Conservation (phyloP, 2,329 filamentous ascomycete species). For the Monosporascus cannonballus region DNA sequence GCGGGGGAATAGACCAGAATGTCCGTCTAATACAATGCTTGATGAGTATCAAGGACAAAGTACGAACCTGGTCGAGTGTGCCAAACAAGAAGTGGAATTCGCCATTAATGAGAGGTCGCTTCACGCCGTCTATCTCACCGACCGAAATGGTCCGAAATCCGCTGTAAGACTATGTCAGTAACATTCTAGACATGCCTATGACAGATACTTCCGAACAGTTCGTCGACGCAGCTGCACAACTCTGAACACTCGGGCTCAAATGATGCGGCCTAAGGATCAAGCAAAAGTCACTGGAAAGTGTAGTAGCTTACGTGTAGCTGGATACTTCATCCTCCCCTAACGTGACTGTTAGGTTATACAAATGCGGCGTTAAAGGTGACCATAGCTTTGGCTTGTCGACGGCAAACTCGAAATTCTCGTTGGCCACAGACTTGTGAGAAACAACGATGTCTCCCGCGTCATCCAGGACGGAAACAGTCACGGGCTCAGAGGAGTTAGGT, state of each 20-base stretch:
- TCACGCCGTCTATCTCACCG: constrained; percentile 50
- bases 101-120: constrained; percentile 61
- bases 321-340: constrained; percentile 45
- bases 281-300: not conserved
- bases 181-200: too few species aligned
- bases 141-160: constrained; percentile 60
- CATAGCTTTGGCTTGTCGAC: constrained; percentile 53
- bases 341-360: constrained; percentile 59
- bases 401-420: constrained; percentile 46
- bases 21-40: not conserved
- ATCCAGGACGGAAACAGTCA: constrained; percentile 31
- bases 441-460: constrained; percentile 34
- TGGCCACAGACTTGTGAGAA: constrained; percentile 37
- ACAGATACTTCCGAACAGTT: too few species aligned
- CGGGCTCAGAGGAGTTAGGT: constrained; percentile 22
- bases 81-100: constrained; percentile 63
- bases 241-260: too few species aligned
- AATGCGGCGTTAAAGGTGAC: constrained; percentile 55
- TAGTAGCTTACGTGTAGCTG: constrained; percentile 47
- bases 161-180: not conserved
- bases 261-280: too few species aligned
- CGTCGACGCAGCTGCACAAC: too few species aligned
- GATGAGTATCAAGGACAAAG: not conserved
- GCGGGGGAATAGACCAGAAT: not conserved
- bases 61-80: constrained; percentile 52